Conservation (phyloP, 163 green algal species). For the Scenedesmus sp. region DNA sequence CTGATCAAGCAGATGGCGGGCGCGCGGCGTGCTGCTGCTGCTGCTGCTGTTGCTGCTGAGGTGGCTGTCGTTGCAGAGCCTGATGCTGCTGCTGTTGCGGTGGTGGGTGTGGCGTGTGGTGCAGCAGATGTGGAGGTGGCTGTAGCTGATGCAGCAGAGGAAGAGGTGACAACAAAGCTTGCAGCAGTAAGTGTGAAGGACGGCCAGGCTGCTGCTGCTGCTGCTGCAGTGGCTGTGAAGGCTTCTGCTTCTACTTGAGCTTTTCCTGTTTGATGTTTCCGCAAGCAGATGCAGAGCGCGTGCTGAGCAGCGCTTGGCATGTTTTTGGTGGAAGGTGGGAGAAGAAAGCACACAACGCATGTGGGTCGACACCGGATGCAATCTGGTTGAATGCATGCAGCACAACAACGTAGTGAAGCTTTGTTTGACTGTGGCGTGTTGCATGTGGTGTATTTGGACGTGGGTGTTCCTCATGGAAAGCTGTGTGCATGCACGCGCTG, state of each 20-base stretch:
- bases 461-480: no score
- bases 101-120: background rate
- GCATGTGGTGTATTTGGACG: no score
- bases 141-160: background rate
- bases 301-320: background rate
- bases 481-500: no score
- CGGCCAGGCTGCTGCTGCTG: background rate
- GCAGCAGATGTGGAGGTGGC: background rate
- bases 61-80: background rate
- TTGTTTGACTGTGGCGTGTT: no score
- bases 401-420: no score
- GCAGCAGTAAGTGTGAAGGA: background rate
- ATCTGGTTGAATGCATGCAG: no score
- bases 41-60: background rate
- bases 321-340: background rate
- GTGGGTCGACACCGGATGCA: no score
- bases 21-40: background rate
- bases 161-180: background rate
- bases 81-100: background rate
- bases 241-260: background rate
- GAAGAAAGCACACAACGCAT: no score
- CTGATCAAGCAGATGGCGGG: conserved; percentile 39
- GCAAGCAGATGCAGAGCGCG: no score
- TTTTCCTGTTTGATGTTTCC: background rate
- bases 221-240: background rate